Base-by-base conservation (phyloP, 306 rosid genomes). In the Carpinus fangiana region DNA sequence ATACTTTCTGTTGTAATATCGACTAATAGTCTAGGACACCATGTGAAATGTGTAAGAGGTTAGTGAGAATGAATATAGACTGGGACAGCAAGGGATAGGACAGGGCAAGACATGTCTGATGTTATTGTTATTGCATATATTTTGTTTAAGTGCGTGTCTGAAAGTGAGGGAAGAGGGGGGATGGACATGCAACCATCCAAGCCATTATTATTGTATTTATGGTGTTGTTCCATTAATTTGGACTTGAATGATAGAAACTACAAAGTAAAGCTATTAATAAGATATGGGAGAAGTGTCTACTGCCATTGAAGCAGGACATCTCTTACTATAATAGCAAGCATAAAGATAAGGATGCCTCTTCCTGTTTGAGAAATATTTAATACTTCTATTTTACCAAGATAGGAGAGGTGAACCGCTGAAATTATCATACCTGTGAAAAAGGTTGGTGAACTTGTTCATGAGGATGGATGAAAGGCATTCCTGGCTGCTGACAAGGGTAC, bases 401-500 rank as follows among this genome's bases (percentile, higher is more conserved):
- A 4, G 20, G 41, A 74, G 13, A 73, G 47, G 59, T 28, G 8
- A 79, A 57, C 23, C 56, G 9, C 50, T 54, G 74, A 14, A 66
- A 76, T 56, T 52, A 54, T 4, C 74, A 52, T 84, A 95, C 98
- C 98, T 90, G 98, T 81, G 93, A 79, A 90, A 85, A 95, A 70
- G 91, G 89, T 83, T 89, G 98, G 84, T 89, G 94, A 78, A 88
- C 83, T 72, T 91, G 97, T 81, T 95, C 98, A 36, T 89, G 97
- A 56, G 89, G 83, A 82, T 89, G 97, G 23, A 92, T 82, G 78
- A 87, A 92, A 36, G 98, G 91, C 85, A 95, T 80, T 81, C 98
- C 98, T 76, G 97, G 93, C 72, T 70, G 91, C 90, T 92, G 98
- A 79, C 92, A 86, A 47, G 95, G 96, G 83, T 92, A 95, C 70